Evolutionary conservation across 2,329 filamentous ascomycete genomes (phyloP).

Genomic region (Penicillium crustosum): DNA sequence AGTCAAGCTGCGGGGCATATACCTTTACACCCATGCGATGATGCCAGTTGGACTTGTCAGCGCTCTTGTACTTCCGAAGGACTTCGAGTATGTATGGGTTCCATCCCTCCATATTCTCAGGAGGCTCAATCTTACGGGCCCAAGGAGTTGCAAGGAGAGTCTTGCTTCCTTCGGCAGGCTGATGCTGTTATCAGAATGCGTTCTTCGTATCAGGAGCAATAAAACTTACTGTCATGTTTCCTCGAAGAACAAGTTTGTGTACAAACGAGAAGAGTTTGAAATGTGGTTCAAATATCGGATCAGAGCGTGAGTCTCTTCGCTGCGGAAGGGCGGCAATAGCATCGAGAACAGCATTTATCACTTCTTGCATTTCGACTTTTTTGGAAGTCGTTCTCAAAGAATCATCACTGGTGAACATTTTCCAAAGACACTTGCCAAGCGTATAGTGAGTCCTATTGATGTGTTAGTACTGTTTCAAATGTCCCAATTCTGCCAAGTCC

Average conservation of each 20-base stretch:
- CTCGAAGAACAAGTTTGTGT: slow-evolving; percentile 71
- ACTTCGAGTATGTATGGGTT: slow-evolving; percentile 62
- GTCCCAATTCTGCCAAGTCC: background rate
- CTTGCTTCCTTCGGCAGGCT: slow-evolving; percentile 50
- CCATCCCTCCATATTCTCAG: slow-evolving; percentile 55
- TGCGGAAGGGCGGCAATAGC: slow-evolving; percentile 63
- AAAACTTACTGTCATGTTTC: slow-evolving; percentile 44
- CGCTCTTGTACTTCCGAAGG: slow-evolving; percentile 59
- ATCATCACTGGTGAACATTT: slow-evolving; percentile 59
- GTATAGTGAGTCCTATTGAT: slow-evolving; percentile 60
- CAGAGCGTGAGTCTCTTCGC: slow-evolving; percentile 59
- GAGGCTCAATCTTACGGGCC: slow-evolving; percentile 51
- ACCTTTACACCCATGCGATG: slow-evolving; percentile 84
- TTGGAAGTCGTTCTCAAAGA: slow-evolving; percentile 38
- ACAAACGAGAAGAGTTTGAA: slow-evolving; percentile 84
- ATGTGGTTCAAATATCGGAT: slow-evolving; percentile 85
- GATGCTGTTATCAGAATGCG: slow-evolving; percentile 29
- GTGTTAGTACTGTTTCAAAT: slow-evolving; percentile 23
- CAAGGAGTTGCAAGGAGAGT: slow-evolving; percentile 56
- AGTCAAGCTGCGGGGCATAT: slow-evolving; percentile 1
- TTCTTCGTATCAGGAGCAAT: slow-evolving; percentile 21
- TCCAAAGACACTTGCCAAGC: slow-evolving; percentile 71
- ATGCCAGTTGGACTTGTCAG: slow-evolving; percentile 94
- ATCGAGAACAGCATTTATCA: slow-evolving; percentile 58
- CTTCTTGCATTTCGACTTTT: slow-evolving; percentile 44